These are phyloP conservation scores for Juncus inflexus DNA, from an alignment of 176 grass and related monocot genomes.

Conservation along the genomic window DNA sequence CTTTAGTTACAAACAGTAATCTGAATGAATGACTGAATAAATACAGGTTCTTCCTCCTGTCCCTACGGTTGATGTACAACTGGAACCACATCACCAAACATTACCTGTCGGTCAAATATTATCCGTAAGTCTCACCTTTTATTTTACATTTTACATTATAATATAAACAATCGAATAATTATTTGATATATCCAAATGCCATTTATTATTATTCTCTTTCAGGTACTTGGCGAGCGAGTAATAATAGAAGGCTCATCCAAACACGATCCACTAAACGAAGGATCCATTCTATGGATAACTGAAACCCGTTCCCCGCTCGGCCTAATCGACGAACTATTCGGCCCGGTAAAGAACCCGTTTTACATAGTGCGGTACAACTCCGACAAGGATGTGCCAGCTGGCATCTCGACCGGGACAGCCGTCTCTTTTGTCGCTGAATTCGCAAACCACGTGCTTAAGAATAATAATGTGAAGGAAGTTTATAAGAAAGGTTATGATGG, in stretches of 20 bases:
- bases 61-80: slow-evolving; percentile 59
- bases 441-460: slow-evolving; percentile 71
- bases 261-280: slow-evolving; percentile 80
- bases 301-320: slow-evolving; percentile 59
- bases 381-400: slow-evolving; percentile 52
- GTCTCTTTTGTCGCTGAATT: slow-evolving; percentile 75
- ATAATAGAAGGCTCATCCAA: slow-evolving; percentile 79
- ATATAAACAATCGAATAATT: background rate
- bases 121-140: slow-evolving; percentile 46
- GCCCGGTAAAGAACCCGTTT: slow-evolving; percentile 85
- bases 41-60: slow-evolving; percentile 64
- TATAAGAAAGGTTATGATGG: slow-evolving; percentile 77
- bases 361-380: slow-evolving; percentile 83
- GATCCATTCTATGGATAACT: slow-evolving; percentile 91
- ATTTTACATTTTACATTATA: background rate
- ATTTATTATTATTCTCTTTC: slow-evolving; percentile 18
- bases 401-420: slow-evolving; percentile 51
- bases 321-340: slow-evolving; percentile 84
- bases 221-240: slow-evolving; percentile 75
- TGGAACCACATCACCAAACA: slow-evolving; percentile 71
- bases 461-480: slow-evolving; percentile 41
- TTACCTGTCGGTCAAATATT: slow-evolving; percentile 65
- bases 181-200: background rate
- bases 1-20: background rate
- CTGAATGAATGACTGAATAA: slow-evolving; percentile 16